A percentile compares a stretch with the other conserved stretches of the same genome.
These are phyloP conservation scores for Xerophyta viscosa DNA, from an alignment of 106 monocot species.

Conservation along the genomic window DNA sequence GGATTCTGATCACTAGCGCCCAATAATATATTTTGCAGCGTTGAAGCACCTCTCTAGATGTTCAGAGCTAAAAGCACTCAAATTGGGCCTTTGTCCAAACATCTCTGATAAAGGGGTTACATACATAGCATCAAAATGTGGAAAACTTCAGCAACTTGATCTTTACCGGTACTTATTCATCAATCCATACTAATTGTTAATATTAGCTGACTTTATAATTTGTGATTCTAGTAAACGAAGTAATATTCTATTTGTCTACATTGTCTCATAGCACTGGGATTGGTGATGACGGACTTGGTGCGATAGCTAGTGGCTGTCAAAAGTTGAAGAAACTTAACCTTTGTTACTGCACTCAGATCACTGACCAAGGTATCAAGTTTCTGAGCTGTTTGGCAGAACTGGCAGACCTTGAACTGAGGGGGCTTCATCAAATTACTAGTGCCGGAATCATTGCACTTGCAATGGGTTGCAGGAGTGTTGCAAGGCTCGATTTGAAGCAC, in stretches of 20 bases:
- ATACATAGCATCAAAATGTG: conserved; percentile 56
- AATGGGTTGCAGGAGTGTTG: conserved; percentile 51
- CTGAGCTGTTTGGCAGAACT: conserved; percentile 47
- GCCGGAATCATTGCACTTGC: conserved; percentile 49
- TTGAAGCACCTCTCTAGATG: conserved; percentile 57
- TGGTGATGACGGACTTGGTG: conserved; percentile 55
- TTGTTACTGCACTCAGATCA: conserved; percentile 74
- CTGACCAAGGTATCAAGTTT: conserved; percentile 51
- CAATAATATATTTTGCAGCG: conserved; percentile 29
- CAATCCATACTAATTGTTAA: not conserved
- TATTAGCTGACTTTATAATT: not conserved
- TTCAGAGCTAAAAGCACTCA: conserved; percentile 46
- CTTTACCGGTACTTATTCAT: conserved; percentile 60
- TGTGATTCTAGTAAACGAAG: not conserved
- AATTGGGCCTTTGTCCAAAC: conserved; percentile 60
- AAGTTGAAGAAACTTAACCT: conserved; percentile 66
- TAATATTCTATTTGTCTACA: not conserved
- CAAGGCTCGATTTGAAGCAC: conserved; percentile 56
- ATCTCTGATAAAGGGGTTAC: conserved; percentile 55
- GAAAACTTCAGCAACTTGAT: conserved; percentile 62
- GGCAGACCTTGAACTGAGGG: conserved; percentile 63
- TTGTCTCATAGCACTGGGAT: conserved; percentile 45
- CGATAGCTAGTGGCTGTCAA: conserved; percentile 53
- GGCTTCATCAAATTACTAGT: conserved; percentile 37
- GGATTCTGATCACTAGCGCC: not conserved